Conservation (phyloP, 2,329 filamentous ascomycete genomes). For the Alternaria novae-zelandiae region DNA sequence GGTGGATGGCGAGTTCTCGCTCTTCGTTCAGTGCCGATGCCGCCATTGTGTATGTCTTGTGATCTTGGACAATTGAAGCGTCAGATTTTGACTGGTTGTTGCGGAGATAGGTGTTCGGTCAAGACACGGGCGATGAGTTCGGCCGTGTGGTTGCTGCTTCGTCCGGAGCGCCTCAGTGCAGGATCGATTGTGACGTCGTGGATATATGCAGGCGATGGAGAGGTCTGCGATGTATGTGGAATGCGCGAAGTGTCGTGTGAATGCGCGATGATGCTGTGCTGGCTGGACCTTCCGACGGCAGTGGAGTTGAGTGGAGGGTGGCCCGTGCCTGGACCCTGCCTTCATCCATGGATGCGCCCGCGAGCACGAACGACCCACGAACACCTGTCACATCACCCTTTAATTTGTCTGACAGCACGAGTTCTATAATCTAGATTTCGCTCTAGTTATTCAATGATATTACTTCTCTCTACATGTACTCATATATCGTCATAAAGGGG, state of each 20-base stretch:
- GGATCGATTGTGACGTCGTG: neutral
- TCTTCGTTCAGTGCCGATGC: conserved; percentile 69
- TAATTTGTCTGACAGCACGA: neutral
- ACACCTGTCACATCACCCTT: neutral
- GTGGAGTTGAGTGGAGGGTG: conserved; percentile 5
- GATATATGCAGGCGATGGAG: neutral
- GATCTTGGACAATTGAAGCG: neutral
- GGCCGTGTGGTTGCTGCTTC: neutral
- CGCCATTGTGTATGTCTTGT: conserved; percentile 19
- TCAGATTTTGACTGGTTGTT: neutral
- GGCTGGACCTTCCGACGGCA: neutral
- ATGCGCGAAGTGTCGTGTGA: neutral
- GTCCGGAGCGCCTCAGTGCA: neutral
- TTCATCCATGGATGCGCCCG: neutral
- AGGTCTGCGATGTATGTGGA: neutral
- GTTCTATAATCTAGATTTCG: neutral
- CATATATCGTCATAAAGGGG: conserved; percentile 16
- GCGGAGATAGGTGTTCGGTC: neutral
- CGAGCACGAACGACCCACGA: neutral
- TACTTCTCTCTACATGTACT: neutral
- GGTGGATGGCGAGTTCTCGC: conserved; percentile 74
- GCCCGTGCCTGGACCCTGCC: conserved; percentile 1
- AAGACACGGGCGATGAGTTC: neutral
- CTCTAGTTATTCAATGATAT: neutral
- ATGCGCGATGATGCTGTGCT: neutral